These are phyloP conservation scores for Penicillium sclerotigenum DNA, from an alignment of 2,329 filamentous ascomycete genomes.

Conservation along the genomic window DNA sequence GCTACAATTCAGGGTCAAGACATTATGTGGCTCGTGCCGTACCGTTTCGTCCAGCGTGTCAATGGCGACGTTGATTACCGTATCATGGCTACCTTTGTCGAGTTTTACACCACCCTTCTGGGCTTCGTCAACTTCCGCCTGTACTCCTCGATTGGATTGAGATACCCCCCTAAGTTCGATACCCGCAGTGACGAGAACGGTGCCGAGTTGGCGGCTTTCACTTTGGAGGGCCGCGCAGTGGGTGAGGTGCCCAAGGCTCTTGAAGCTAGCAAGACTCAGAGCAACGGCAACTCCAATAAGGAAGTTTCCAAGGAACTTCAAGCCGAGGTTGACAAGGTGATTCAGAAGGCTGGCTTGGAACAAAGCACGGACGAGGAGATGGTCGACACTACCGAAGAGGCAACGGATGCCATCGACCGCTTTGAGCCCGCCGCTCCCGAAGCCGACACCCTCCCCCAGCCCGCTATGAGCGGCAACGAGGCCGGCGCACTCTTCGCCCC, in stretches of 20 bases:
- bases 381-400: constrained; percentile 47
- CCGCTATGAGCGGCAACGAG: constrained; percentile 62
- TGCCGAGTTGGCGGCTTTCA: constrained; percentile 87
- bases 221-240: constrained; percentile 71
- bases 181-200: constrained; percentile 80
- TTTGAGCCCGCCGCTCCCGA: constrained; percentile 82
- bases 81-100: constrained; percentile 98
- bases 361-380: constrained; percentile 44
- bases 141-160: constrained; percentile 84
- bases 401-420: constrained; percentile 73
- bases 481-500: constrained; percentile 77
- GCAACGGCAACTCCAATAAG: constrained; percentile 48
- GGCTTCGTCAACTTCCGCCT: constrained; percentile 95
- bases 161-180: constrained; percentile 96
- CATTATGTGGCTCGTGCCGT: constrained; percentile 93
- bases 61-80: constrained; percentile 94
- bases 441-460: constrained; percentile 82
- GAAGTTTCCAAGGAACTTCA: constrained; percentile 69
- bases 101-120: constrained; percentile 96
- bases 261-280: constrained; percentile 53
- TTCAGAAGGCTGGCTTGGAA: constrained; percentile 42
- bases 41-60: constrained; percentile 94
- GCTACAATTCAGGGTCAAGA: constrained; percentile 96
- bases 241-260: constrained; percentile 49
- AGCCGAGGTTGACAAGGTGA: constrained; percentile 60